Evolutionary conservation across 2,329 filamentous ascomycete genomes (phyloP), one percentile per base, ranked within the genome.

Genomic region (Fusarium compactum): DNA sequence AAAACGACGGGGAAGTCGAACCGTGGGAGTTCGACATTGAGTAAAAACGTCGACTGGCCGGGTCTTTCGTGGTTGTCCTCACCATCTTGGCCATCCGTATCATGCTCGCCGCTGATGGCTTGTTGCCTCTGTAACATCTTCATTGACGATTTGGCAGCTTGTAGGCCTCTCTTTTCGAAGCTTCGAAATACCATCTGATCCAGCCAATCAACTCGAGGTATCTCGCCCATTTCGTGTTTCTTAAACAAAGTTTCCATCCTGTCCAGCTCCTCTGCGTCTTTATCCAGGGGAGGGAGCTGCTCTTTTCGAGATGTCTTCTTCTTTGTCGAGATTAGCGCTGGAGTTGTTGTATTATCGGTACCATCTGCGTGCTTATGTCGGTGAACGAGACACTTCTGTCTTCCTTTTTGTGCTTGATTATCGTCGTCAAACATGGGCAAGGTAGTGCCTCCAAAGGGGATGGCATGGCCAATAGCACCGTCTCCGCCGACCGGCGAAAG

Each of bases 1-100:
- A 97, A 99, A 27, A 99, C 93, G 44, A 99, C 89, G 0, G 96
- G 94, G 73, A 98, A 97, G 77, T 99, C 96, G 78, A 98, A 99
- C 14, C 95, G 90, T 15, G 95, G 95, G 50, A 99, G 89, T 76
- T 99, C 96, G 51, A 99, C 87, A 76, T 97, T 94, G 20, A 99
- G 87, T 51, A 91, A 89, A 77, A 97, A 98, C 11, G 90, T 89
- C 3, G 86, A 86, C 4, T 82, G 78, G 2, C 81, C 82, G 5
- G 81, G 79, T 16, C 77, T 75, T 46, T 90, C 87, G 43, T 89
- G 84, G 30, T 79, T 74, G 4, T 77, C 73, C 22, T 77, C 78
- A 11, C 78, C 76, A 43, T 78, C 71, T 25, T 75, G 77, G 6
- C 79, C 68, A 20, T 69, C 67, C 4, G 58, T 32, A 11, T 74